Evolutionary conservation across 2,329 filamentous ascomycete genomes (phyloP), one percentile per base, ranked within the genome.

Genomic region (Colletotrichum sansevieriae): DNA sequence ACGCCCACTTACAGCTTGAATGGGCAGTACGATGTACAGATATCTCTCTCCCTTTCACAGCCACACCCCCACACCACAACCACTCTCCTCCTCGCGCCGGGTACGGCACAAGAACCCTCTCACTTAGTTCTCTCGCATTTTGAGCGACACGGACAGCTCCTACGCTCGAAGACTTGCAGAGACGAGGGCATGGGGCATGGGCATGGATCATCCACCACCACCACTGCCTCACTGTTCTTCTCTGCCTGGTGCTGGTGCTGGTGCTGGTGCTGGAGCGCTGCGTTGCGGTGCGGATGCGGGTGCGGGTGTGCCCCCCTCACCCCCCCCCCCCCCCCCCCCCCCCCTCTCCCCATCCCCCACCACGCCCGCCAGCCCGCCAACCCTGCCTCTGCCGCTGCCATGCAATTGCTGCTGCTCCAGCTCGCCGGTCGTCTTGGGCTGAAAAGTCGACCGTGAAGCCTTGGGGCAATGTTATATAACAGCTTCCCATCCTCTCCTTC

Each of bases 381-480:
- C 65, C 65, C 61, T 65, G 65, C 47, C 60, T 39, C 47, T 65
- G 57, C 57, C 56, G 41, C 49, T 47, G 57, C 49, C 56, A 66
- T 65, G 55, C 55, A 57, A 63, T 57, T 63, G 33, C 43, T 46
- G 29, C 29, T 15, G 18, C 41, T 65, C 47, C 62, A 59, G 35
- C 65, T 55, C 51, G 62, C 49, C 49, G 65, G 65, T 59, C 46
- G 13, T 54, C 35, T 63, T 55, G 55, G 65, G 47, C 62, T 60
- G 47, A 29, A 55, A 62, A 54, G 33, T 47, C 41, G 25, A 59
- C 13, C 29, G 29, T 37, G 54, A 59, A 62, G 66, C 63, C 67
- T 63, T 63, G 63, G 41, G 63, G 15, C 15, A 25, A 56, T 57
- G 54, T 63, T 67, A 70, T 70, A 67, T 70, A 70, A 70, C 56